Base-by-base conservation (phyloP, 2,329 filamentous ascomycete species). In the Phoma sp. region DNA sequence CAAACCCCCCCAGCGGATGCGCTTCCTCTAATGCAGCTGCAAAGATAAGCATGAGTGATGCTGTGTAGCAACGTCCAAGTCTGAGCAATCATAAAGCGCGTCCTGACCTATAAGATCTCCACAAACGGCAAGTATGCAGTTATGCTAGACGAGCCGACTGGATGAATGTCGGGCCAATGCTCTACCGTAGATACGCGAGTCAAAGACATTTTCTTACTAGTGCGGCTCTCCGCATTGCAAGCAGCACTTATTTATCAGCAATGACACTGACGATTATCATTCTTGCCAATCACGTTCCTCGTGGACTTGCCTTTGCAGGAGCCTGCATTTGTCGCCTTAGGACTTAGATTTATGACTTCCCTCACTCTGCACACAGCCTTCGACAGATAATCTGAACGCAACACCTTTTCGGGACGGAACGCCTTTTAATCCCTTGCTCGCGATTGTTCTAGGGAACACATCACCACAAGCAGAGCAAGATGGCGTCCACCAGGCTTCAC, bases 401-500 rank as follows among this genome's bases (percentile, higher is more conserved):
- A 8, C 38, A 41, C 14, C 14, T 24, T n/a, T n/a, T 14, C 13
- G 27, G 3, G 24, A 41, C 6, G 10, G 18, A 7, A 30, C 6
- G 27, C 6, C 10, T 9, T n/a, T 4, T 10, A 40, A 25, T 11
- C 4, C 10, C 38, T n/a, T 40, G 14, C 14, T 22, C 5, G n/a
- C 39, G 33, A 7, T 4, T n/a, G 10, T 3, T 27, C 7, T 27
- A 40, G 22, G 24, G 11, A 29, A n/a, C 13, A n/a, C 9, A 32
- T 7, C 23, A 35, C 13, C n/a, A 22, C 6, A 33, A 27, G 18
- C 27, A 25, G 8, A 23, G 7, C 54, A 72, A 33, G 14, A 78
- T 78, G 74, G 61, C 74, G 38, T 60, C 74, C 10, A 43, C 68
- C 56, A 22, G 60, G 59, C 66, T 80, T 23, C 75, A 75, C 18